These are phyloP conservation scores for Arthrobotrys musiformis DNA, from an alignment of 2,329 filamentous ascomycete genomes.

Conservation along the genomic window DNA sequence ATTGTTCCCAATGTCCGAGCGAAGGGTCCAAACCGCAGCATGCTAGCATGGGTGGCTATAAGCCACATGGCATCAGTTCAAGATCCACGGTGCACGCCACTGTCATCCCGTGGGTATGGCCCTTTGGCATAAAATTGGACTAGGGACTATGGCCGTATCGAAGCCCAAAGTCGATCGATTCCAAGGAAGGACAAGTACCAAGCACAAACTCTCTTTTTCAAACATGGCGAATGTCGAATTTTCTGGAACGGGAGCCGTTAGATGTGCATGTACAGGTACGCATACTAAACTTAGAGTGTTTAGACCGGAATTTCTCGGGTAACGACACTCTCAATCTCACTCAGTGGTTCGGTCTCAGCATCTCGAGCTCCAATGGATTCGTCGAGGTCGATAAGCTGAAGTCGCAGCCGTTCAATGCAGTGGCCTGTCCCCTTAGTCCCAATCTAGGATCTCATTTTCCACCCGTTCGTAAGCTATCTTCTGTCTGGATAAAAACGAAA, in stretches of 20 bases:
- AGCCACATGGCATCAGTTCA: conserved; percentile 32
- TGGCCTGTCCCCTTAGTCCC: neutral
- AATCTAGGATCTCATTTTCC: neutral
- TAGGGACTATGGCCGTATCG: neutral
- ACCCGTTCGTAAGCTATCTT: neutral
- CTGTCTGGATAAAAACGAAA: conserved; percentile 24
- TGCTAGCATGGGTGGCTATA: conserved; percentile 10
- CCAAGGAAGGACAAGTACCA: neutral
- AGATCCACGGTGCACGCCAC: conserved; percentile 21
- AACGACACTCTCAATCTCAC: conserved; percentile 32
- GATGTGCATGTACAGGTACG: neutral
- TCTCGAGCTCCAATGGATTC: neutral
- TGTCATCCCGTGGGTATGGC: conserved; percentile 33
- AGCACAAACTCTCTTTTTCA: conserved; percentile 7
- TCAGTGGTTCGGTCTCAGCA: conserved; percentile 11
- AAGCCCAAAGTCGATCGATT: conserved; percentile 6
- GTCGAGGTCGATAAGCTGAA: conserved; percentile 1
- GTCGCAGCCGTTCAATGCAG: neutral
- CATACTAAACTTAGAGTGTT: conserved; percentile 44
- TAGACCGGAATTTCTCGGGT: conserved; percentile 37
- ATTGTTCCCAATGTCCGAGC: conserved; percentile 24
- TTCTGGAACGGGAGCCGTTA: conserved; percentile 41
- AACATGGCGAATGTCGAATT: conserved; percentile 20
- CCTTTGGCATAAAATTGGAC: conserved; percentile 26
- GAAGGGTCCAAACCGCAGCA: conserved; percentile 44